Conservation (phyloP, 352 stramenopile genomes). For the Globisporangium acanthophoron region DNA sequence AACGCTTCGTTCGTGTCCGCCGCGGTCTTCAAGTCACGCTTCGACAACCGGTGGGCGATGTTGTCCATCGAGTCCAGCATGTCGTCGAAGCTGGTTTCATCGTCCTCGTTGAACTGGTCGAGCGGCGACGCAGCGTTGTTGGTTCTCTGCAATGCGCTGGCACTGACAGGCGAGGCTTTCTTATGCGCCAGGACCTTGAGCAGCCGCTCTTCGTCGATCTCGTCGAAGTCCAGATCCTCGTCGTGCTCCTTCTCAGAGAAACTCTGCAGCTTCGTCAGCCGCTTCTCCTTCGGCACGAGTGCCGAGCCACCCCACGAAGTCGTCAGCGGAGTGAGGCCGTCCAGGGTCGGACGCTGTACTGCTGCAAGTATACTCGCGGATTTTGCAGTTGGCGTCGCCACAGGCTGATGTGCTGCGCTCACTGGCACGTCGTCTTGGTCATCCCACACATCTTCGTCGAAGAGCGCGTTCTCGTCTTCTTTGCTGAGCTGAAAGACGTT, state of each 20-base stretch:
- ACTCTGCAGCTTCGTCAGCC: constrained; percentile 58
- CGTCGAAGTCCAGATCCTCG: constrained; percentile 53
- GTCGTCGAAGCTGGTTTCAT: constrained; percentile 14
- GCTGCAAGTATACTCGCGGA: background rate
- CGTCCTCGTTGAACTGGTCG: constrained; percentile 14
- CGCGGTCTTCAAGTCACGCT: constrained; percentile 7
- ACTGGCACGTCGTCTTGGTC: constrained; percentile 24
- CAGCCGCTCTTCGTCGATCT: constrained; percentile 65
- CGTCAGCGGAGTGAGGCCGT: background rate
- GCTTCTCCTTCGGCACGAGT: constrained; percentile 55
- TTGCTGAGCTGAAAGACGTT: constrained; percentile 63
- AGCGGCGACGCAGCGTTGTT: background rate
- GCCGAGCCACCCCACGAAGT: constrained; percentile 54
- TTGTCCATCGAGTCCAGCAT: constrained; percentile 4
- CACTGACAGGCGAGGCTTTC: constrained; percentile 15
- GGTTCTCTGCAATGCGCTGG: background rate
- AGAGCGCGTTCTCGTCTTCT: constrained; percentile 66
- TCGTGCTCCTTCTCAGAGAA: constrained; percentile 68
- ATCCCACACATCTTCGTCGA: constrained; percentile 71
- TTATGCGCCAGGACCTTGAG: constrained; percentile 39
- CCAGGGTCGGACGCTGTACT: background rate
- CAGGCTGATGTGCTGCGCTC: background rate
- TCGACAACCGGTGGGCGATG: constrained; percentile 7
- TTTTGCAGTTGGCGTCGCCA: background rate
- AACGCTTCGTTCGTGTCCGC: constrained; percentile 24